These are phyloP conservation scores for Bryoerythrophyllum caledonicum DNA, from an alignment of 225 moss, liverwort and hornwort species.

Conservation along the genomic window DNA sequence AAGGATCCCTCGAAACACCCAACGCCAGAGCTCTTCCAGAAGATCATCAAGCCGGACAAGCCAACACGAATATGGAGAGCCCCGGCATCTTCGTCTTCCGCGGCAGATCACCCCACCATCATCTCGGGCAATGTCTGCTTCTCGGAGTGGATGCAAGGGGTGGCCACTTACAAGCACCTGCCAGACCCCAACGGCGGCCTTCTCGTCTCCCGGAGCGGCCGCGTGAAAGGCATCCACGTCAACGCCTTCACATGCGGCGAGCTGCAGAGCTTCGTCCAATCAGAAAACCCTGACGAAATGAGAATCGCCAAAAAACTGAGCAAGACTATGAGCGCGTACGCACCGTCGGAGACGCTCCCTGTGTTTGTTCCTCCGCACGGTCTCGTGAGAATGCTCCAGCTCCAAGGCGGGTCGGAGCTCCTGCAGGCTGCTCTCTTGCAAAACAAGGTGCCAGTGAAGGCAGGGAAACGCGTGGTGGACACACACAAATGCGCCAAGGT, in stretches of 20 bases:
- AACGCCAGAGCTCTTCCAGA: conserved; percentile 35
- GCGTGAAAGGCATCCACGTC: conserved; percentile 56
- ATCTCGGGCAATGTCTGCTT: conserved; percentile 45
- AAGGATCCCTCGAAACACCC: conserved; percentile 43
- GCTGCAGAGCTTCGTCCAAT: conserved; percentile 32
- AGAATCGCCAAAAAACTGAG: conserved; percentile 37
- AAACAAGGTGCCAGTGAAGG: conserved; percentile 26
- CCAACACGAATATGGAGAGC: conserved; percentile 45
- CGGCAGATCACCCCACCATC: conserved; percentile 50
- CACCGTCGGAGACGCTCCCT: conserved; percentile 26
- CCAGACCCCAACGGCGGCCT: conserved; percentile 48
- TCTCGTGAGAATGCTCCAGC: conserved; percentile 38
- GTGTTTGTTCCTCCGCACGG: conserved; percentile 61
- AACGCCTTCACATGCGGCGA: conserved; percentile 45
- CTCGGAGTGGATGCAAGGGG: conserved; percentile 63
- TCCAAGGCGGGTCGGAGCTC: conserved; percentile 38
- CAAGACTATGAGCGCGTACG: conserved; percentile 22
- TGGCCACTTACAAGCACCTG: conserved; percentile 33
- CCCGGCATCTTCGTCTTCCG: conserved; percentile 28
- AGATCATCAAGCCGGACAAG: conserved; percentile 42
- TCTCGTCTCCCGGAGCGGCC: conserved; percentile 54
- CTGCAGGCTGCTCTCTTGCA: conserved; percentile 38
- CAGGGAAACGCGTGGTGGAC: background rate
- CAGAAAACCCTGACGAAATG: conserved; percentile 29
- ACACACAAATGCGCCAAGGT: background rate